A percentile compares a stretch with the other conserved stretches of the same genome.
phyloP scores from a whole-genome alignment of 768 basidiomycete genomes.

The Podaxis carcinomalis region DNA sequence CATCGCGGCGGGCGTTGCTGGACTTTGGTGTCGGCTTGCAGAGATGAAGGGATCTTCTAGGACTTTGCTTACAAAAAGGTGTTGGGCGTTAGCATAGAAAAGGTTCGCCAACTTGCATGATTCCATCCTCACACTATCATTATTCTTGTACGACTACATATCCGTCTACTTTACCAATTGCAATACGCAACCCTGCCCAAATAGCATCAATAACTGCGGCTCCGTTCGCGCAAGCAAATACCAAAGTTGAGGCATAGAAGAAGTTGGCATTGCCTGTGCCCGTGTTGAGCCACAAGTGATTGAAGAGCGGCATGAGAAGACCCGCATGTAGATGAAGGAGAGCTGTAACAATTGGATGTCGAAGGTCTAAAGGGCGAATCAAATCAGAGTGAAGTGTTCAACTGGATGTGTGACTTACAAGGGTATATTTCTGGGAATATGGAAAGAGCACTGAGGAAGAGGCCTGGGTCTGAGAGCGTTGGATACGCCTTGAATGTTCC shows the following conservation, averaged over 20 bases:
- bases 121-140: too few relatives aligned
- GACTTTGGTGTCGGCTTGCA: too few relatives aligned
- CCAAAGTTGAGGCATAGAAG: conserved; percentile 93
- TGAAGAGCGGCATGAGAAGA: conserved; percentile 85
- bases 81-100: too few relatives aligned
- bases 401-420: conserved; percentile 47
- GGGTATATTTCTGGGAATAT: conserved; percentile 83
- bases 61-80: too few relatives aligned
- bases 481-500: conserved; percentile 91
- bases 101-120: too few relatives aligned
- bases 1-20: too few relatives aligned
- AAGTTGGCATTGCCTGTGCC: conserved; percentile 98
- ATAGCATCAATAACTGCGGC: conserved; percentile 78
- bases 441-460: conserved; percentile 77
- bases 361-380: conserved; percentile 53
- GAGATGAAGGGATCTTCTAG: too few relatives aligned
- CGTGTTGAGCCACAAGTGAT: conserved; percentile 85
- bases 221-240: conserved; percentile 86
- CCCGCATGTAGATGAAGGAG: conserved; percentile 82
- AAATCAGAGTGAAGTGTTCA: background rate
- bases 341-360: conserved; percentile 79
- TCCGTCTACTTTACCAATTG: conserved; percentile 54
- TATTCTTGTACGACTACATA: conserved; percentile 62
- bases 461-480: conserved; percentile 81
- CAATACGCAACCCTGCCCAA: conserved; percentile 78